These are phyloP conservation scores for Trichoderma lentiforme DNA, from an alignment of 2,329 filamentous ascomycete genomes.

Conservation along the genomic window DNA sequence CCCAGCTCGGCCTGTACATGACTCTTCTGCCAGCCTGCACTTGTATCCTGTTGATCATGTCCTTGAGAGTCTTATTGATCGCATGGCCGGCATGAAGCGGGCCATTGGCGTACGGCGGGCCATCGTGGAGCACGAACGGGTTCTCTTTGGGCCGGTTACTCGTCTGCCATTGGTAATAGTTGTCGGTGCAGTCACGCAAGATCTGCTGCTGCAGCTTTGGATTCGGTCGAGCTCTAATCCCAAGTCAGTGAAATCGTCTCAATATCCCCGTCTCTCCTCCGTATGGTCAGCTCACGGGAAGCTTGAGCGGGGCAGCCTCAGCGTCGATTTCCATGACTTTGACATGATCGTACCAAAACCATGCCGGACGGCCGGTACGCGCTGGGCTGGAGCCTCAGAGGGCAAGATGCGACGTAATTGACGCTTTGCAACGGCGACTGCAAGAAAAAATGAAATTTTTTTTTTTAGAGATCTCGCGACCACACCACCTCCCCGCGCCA, in stretches of 20 bases:
- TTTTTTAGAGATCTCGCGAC: background rate
- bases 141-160: conserved; percentile 51
- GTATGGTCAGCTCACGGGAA: conserved; percentile 59
- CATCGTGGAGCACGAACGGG: conserved; percentile 85
- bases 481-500: conserved; percentile 1
- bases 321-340: conserved; percentile 69
- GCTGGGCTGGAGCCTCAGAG: conserved; percentile 15
- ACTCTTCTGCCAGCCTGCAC: conserved; percentile 69
- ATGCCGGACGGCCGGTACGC: conserved; percentile 26
- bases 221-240: conserved; percentile 48
- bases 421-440: background rate
- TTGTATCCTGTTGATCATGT: conserved; percentile 82
- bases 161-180: conserved; percentile 85
- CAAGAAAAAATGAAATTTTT: background rate
- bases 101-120: conserved; percentile 95
- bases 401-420: conserved; percentile 16
- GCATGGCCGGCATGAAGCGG: conserved; percentile 89
- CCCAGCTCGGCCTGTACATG: conserved; percentile 88
- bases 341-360: conserved; percentile 35
- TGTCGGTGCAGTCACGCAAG: conserved; percentile 76
- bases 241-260: background rate
- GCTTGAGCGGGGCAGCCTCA: conserved; percentile 70
- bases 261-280: background rate
- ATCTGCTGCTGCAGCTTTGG: conserved; percentile 53
- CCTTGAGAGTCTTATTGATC: conserved; percentile 95